phyloP scores from a whole-genome alignment of 352 stramenopile species.

The Blastocystis sp. region DNA sequence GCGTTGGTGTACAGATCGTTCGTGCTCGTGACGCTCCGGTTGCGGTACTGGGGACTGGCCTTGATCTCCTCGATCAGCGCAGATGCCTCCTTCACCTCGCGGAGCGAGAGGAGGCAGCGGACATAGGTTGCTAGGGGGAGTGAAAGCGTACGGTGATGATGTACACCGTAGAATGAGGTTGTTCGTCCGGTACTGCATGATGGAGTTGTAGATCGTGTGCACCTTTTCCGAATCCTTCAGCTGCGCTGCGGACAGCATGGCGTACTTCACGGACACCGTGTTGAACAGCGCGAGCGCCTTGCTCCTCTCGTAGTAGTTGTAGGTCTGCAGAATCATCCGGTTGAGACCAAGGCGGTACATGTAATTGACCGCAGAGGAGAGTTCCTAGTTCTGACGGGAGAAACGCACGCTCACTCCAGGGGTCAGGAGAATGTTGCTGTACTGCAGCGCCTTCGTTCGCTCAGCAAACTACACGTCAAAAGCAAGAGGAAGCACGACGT shows the following conservation, averaged over 20 bases:
- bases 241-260: constrained; percentile 41
- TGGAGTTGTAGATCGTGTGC: background rate
- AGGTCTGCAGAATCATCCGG: constrained; percentile 18
- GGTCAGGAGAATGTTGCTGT: constrained; percentile 25
- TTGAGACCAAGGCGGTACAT: constrained; percentile 39
- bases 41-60: constrained; percentile 1
- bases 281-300: constrained; percentile 26
- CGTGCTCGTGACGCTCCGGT: background rate
- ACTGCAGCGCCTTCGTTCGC: background rate
- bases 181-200: background rate
- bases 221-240: constrained; percentile 16
- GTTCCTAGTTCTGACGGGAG: constrained; percentile 12
- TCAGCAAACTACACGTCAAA: background rate
- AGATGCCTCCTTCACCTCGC: constrained; percentile 23
- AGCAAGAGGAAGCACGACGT: background rate
- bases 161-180: constrained; percentile 33
- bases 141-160: background rate
- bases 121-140: constrained; percentile 18
- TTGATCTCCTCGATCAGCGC: background rate
- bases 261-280: constrained; percentile 31
- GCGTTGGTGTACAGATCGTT: constrained; percentile 58
- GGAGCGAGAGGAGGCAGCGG: constrained; percentile 47
- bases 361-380: constrained; percentile 39
- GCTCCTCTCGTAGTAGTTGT: constrained; percentile 31
- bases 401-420: background rate